phyloP scores from a whole-genome alignment of 148 eudicot genomes.

The Euryodendron excelsum region DNA sequence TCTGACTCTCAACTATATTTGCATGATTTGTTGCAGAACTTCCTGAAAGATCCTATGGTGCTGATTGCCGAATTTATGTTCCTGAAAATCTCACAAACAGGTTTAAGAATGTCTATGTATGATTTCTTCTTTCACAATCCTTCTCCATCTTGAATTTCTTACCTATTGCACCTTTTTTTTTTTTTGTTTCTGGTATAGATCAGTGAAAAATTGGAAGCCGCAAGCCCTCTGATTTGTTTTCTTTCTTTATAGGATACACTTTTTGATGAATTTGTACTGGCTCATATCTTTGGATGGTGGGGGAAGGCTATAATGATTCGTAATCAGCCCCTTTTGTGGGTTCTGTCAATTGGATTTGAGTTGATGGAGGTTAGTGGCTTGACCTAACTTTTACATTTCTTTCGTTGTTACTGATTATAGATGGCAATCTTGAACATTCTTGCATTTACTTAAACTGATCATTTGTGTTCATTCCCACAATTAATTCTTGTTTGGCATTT shows the following conservation, averaged over 20 bases:
- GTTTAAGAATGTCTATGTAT: constrained; percentile 99
- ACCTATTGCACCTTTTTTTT: neutral
- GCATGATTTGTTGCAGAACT: constrained; percentile 55
- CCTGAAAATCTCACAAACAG: constrained; percentile 86
- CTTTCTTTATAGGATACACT: constrained; percentile 64
- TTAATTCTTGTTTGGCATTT: constrained; percentile 19
- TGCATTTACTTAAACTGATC: neutral
- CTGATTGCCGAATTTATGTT: constrained; percentile 89
- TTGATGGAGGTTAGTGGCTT: constrained; percentile 72
- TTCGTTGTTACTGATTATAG: neutral
- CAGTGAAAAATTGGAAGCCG: constrained; percentile 5
- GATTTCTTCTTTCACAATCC: constrained; percentile 63
- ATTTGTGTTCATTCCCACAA: neutral
- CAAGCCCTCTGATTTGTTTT: constrained; percentile 20
- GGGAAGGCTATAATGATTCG: constrained; percentile 99
- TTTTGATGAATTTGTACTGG: constrained; percentile 90
- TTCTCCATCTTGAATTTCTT: neutral
- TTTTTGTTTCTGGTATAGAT: constrained; percentile 12
- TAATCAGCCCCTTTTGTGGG: constrained; percentile 97
- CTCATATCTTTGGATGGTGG: constrained; percentile 99
- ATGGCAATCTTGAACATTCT: neutral
- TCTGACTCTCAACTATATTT: neutral
- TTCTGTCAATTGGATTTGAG: constrained; percentile 93
- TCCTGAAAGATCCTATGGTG: constrained; percentile 94
- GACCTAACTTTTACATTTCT: neutral